These are phyloP conservation scores for Penicillium psychrosexuale DNA, from an alignment of 2,329 filamentous ascomycete species.

Conservation along the genomic window DNA sequence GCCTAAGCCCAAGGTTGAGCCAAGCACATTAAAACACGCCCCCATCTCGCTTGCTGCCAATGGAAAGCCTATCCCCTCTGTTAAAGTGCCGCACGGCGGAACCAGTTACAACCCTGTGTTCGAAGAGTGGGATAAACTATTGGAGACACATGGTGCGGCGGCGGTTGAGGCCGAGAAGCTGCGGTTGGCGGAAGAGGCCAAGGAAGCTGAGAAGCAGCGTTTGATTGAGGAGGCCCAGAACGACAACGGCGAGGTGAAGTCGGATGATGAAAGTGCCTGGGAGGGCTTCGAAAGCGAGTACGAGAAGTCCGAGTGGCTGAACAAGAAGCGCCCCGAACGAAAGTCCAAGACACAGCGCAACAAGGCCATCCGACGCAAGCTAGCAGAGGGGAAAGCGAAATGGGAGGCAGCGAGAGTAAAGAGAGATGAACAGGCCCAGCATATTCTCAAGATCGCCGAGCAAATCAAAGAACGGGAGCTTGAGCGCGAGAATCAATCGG, in stretches of 20 bases:
- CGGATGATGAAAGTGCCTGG: conserved; percentile 88
- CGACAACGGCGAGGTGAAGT: conserved; percentile 70
- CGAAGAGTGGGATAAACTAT: conserved; percentile 75
- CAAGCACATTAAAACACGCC: conserved; percentile 69
- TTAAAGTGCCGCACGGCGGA: conserved; percentile 74
- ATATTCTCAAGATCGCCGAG: conserved; percentile 66
- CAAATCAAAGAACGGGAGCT: conserved; percentile 50
- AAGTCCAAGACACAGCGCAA: conserved; percentile 88
- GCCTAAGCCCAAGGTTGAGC: conserved; percentile 64
- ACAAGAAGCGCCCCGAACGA: conserved; percentile 72
- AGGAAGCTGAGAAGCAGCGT: conserved; percentile 65
- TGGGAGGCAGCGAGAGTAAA: conserved; percentile 73
- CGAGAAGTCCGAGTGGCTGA: conserved; percentile 64
- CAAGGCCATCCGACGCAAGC: conserved; percentile 82
- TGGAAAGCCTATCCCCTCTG: conserved; percentile 74
- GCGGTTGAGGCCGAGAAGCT: conserved; percentile 75
- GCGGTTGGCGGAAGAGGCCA: conserved; percentile 64
- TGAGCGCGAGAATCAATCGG: conserved; percentile 41
- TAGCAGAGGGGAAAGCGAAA: conserved; percentile 72
- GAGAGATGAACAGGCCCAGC: conserved; percentile 67
- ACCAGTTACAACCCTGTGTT: conserved; percentile 92
- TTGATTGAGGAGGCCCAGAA: conserved; percentile 70
- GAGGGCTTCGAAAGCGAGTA: conserved; percentile 81
- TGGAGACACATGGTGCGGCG: conserved; percentile 71
- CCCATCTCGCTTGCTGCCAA: conserved; percentile 79